Conservation (phyloP, 2,329 filamentous ascomycete genomes). For the Colletotrichum liriopes region DNA sequence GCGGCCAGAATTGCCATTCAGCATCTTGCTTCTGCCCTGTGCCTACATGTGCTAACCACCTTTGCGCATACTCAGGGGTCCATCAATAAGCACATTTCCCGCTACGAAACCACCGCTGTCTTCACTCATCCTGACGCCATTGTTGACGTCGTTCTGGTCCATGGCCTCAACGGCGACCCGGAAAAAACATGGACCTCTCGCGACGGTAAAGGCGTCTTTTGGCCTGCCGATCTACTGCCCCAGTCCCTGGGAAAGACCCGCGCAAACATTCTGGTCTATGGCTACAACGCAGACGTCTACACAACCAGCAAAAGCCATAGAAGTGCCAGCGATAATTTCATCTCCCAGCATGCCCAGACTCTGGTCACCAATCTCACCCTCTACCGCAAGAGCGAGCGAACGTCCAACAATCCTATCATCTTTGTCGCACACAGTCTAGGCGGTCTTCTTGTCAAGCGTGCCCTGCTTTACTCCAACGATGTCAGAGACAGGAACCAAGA, state of each 20-base stretch:
- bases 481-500: constrained; percentile 72
- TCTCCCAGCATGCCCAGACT: constrained; percentile 81
- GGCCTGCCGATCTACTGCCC: constrained; percentile 79
- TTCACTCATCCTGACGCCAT: constrained; percentile 72
- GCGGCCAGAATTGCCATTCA: not conserved
- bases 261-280: constrained; percentile 79
- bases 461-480: constrained; percentile 77
- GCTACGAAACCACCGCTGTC: constrained; percentile 73
- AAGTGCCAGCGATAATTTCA: constrained; percentile 75
- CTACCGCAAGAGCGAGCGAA: constrained; percentile 73
- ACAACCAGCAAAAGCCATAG: constrained; percentile 61
- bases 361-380: constrained; percentile 74
- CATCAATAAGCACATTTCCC: constrained; percentile 64
- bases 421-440: constrained; percentile 84
- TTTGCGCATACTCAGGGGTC: constrained; percentile 20
- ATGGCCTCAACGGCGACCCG: constrained; percentile 79
- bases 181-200: constrained; percentile 64
- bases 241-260: constrained; percentile 68
- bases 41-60: not conserved
- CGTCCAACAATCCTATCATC: constrained; percentile 77
- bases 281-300: constrained; percentile 80
- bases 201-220: constrained; percentile 69
- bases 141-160: constrained; percentile 79
- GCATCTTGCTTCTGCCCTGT: not conserved
- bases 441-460: constrained; percentile 80